Base-by-base conservation (phyloP, 2,329 filamentous ascomycete species). In the Blastomyces percursus region DNA sequence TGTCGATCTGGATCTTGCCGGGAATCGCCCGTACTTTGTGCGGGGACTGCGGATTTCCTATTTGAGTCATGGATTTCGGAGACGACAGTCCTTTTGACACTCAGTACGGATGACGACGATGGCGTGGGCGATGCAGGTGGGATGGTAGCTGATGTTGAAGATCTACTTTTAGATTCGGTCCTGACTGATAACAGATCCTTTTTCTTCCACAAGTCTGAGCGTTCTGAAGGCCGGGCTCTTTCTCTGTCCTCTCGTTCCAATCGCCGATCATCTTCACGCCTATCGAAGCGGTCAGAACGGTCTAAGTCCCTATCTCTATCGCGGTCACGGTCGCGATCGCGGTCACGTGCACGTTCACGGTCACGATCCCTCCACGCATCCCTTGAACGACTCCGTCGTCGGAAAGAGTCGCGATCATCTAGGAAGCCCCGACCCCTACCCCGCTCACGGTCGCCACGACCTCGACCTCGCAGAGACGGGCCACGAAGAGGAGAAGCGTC, bases 361-460 rank as follows among this genome's bases (percentile, higher is more conserved):
- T 73, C 74, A n/a, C 73, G 74, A 56, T 77, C 76, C 65, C 76
- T 74, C 71, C 77, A 74, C 8, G 70, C 68, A 64, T 79, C 77
- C 7, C 77, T 72, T 35, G 77, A 79, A 35, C 77, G 72, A 68
- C 77, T 79, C 27, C 77, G 71, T 54, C 75, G 73, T 56, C 75
- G 71, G 63, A 78, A 78, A 1, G 72, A 66, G 63, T 78, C 76
- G 12, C 77, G 74, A 61, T 78, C 77, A 62, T 77, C 75, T 7
- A 75, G 63, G 63, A 74, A 76, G 21, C 69, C 71, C 55, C 76
- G 73, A 35, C 76, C 76, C 52, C 77, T 72, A 24, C 77, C 76
- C 63, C 76, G 69, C 61, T 77, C 75, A 72, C 75, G 75, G 59
- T 77, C 75, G 14, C 75, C 75, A n/a, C 75, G 72, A 11, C 75